Base-by-base conservation (phyloP, 2,329 filamentous ascomycete genomes). In the Lasiodiplodia theobromae region DNA sequence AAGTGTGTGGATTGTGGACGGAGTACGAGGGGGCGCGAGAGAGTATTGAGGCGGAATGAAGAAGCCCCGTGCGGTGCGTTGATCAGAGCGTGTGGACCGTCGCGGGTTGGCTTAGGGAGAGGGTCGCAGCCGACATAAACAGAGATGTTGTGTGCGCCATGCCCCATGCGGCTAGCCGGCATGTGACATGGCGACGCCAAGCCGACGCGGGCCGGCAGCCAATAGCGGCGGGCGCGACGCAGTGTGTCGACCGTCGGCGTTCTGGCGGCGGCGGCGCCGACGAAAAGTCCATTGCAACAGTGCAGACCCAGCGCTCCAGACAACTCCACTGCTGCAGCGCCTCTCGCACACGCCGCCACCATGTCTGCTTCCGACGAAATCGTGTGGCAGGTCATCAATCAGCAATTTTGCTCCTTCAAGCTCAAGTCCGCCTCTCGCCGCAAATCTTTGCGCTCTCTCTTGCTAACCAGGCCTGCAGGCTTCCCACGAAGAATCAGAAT, bases 341-440 rank as follows among this genome's bases (percentile, higher is more conserved):
- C 37, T 14, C 58, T 34, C 23, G 40, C n/a, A 31, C 47, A 12
- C 40, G 18, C 11, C 25, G 18, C 18, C 44, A 37, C 56, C 56
- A 68, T 68, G 67, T 57, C 54, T 38, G 67, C 67, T 11, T 96
- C 93, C 71, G 95, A 98, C 85, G 95, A 98, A 82, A 96, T 98
- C 72, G 91, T 98, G 72, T 99, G 96, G 96, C 90, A 94, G 80
- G 92, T 97, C 69, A 97, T 97, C 74, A 96, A 97, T 82, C 92
- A 96, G 82, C 92, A 95, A 78, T 96, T 96, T 80, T 98, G 96
- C 84, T 91, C 92, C 64, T 98, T 94, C 86, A 97, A 97, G 79
- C 86, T 98, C 73, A 97, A 97, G 89, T 79, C 18, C 5, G 67
- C 23, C 14, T 10, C 23, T 76, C 11, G 14, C 14, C 5, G 7